Evolutionary conservation across 805 yeast species (phyloP).

Genomic region (Lipomyces starkeyi): DNA sequence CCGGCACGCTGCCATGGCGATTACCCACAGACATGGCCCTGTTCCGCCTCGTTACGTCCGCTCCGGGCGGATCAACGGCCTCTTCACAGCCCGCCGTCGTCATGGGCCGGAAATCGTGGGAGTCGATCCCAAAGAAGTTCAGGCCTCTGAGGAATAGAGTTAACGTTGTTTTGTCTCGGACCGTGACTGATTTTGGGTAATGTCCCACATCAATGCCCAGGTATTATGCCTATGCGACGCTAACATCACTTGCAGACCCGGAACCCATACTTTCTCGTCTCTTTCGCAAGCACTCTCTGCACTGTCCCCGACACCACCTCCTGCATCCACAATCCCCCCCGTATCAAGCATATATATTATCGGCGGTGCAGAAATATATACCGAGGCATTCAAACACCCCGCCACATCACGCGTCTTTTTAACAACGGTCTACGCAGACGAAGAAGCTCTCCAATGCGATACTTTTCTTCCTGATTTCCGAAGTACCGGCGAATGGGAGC

Average conservation of each 20-base stretch:
- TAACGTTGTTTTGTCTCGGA: constrained; percentile 76
- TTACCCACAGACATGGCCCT: constrained; percentile 83
- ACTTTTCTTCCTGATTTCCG: constrained; percentile 58
- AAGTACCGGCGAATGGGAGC: constrained; percentile 32
- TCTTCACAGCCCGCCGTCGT: constrained; percentile 69
- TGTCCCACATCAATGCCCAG: not conserved
- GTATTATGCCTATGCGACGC: not conserved
- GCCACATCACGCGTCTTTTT: constrained; percentile 53
- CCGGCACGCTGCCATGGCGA: constrained; percentile 88
- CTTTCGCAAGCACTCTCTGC: constrained; percentile 21
- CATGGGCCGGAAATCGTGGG: constrained; percentile 98
- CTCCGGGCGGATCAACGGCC: constrained; percentile 46
- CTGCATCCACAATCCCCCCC: constrained; percentile 17
- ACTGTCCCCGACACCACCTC: not conserved
- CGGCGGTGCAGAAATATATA: constrained; percentile 92
- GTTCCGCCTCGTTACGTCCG: constrained; percentile 74
- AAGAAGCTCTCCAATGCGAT: constrained; percentile 61
- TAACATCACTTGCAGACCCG: constrained; percentile 9
- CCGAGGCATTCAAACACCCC: constrained; percentile 59
- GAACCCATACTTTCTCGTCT: constrained; percentile 25
- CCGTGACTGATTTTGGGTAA: constrained; percentile 34
- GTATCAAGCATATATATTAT: constrained; percentile 65
- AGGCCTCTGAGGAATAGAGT: constrained; percentile 79
- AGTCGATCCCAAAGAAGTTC: constrained; percentile 82
- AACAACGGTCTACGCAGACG: constrained; percentile 28